Percentiles rank a stretch among this genome's conserved stretches.
Conservation (phyloP, 148 eudicot species). For the Simmondsia chinensis region DNA sequence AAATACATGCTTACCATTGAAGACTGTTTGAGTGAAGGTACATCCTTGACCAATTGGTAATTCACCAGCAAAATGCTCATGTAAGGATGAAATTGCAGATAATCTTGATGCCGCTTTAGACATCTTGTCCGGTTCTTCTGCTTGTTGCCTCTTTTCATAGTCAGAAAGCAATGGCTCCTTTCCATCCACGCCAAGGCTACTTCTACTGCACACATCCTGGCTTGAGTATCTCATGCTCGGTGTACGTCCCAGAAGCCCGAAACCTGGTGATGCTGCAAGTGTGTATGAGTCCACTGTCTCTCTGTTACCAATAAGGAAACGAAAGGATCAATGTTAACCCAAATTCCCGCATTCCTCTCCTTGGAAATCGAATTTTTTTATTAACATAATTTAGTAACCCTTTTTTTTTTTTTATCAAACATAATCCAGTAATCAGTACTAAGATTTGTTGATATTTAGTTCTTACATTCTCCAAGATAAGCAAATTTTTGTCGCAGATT, state of each 20-base stretch:
- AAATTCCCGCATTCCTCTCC: too few relatives aligned
- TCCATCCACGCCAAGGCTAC: constrained; percentile 28
- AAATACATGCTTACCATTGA: constrained; percentile 46
- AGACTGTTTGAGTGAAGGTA: constrained; percentile 68
- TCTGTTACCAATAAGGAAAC: constrained; percentile 48
- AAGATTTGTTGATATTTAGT: too few relatives aligned
- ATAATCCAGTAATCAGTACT: too few relatives aligned
- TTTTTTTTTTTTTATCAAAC: too few relatives aligned
- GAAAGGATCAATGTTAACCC: too few relatives aligned
- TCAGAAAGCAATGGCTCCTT: constrained; percentile 53
- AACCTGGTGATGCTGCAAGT: constrained; percentile 71
- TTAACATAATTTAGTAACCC: too few relatives aligned
- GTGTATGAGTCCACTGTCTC: constrained; percentile 64
- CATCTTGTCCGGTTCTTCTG: constrained; percentile 28
- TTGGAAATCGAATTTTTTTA: too few relatives aligned
- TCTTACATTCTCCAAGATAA: too few relatives aligned
- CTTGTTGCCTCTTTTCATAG: constrained; percentile 21
- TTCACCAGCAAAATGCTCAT: constrained; percentile 51
- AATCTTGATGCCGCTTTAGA: constrained; percentile 29
- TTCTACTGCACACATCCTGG: constrained; percentile 18
- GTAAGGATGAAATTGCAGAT: constrained; percentile 33
- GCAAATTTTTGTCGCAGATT: too few relatives aligned
- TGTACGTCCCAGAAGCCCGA: constrained; percentile 41
- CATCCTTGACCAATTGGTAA: constrained; percentile 65
- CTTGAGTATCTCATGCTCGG: too few relatives aligned